Percentiles rank a stretch among this genome's conserved stretches.
phyloP scores from a whole-genome alignment of 805 yeast genomes.

The Candida incommunis region DNA sequence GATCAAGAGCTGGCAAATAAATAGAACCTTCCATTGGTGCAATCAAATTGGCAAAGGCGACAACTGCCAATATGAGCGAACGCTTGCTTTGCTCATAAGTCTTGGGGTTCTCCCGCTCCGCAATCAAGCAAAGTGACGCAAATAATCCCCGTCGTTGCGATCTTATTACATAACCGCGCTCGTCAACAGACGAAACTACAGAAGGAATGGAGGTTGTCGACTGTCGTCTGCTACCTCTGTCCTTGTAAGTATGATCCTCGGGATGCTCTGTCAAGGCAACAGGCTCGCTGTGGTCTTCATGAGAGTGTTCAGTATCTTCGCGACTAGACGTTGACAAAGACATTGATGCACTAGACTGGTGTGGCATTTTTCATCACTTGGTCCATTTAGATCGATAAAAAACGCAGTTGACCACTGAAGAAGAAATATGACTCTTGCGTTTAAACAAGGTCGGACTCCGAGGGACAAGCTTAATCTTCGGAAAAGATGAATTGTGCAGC shows the following conservation, averaged over 20 bases:
- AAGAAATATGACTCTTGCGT: too few relatives aligned
- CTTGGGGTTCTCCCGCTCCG: constrained; percentile 64
- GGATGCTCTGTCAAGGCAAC: constrained; percentile 1
- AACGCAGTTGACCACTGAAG: too few relatives aligned
- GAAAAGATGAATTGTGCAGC: too few relatives aligned
- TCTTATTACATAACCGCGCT: not conserved
- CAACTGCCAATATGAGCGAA: constrained; percentile 40
- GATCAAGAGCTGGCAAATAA: constrained; percentile 61
- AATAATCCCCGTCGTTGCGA: constrained; percentile 46
- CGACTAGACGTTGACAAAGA: not conserved
- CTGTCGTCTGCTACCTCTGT: constrained; percentile 10
- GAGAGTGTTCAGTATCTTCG: not conserved
- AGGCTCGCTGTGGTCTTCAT: not conserved
- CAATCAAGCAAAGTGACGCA: constrained; percentile 33
- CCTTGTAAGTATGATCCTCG: constrained; percentile 14
- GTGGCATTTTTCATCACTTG: too few relatives aligned
- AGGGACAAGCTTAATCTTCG: too few relatives aligned
- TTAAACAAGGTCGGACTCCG: too few relatives aligned
- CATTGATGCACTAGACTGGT: too few relatives aligned
- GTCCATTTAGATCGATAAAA: too few relatives aligned
- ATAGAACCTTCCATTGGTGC: constrained; percentile 90
- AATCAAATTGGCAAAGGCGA: constrained; percentile 60
- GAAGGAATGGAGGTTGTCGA: not conserved
- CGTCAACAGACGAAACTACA: not conserved
- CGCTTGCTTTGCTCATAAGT: constrained; percentile 40